Evolutionary conservation across 768 basidiomycete genomes (phyloP), one percentile per base, ranked within the genome.

Genomic region (Suillus plorans): DNA sequence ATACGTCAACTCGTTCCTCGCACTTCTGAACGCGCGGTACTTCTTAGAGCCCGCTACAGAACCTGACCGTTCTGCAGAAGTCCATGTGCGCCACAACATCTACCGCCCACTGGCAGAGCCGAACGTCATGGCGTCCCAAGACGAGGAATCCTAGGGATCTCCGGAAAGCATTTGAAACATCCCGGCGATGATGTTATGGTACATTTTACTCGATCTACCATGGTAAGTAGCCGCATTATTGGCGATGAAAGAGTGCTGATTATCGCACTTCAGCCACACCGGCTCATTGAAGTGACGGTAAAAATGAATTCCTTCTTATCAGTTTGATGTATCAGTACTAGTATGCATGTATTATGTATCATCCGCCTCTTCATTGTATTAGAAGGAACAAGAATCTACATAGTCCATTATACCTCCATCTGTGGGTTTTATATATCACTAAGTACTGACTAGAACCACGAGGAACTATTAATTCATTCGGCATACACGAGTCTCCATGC

Each of bases 1-100:
- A 37, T 62, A 62, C 31, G 61, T 62, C 22, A 62, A 62, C 16
- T 47, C 61, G 22, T 62, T 36, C 61, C 1, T 62, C 22, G 49
- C 61, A 28, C 45, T 62, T 16, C n/a, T 62, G 16, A 62, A 62
- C 18, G 61, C 61, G 16, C 61, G 10, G n/a, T 3, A 39, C 53
- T 62, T 58, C 47, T 8, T 39, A 1, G 36, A 34, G 25, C 37
- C 57, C 1, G 16, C 14, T 14, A 2, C 57, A 39, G 57, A 39
- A 5, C 10, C 8, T 9, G 9, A 10, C 5, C 7, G 18, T 18
- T 25, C 12, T 16, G 18, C 37, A 10, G 37, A 25, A 5, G 22
- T 58, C 8, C 57, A 25, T 3, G 28, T 28, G 50, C 50, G 16
- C 28, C 28, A 18, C 2, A 16, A 16, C 16, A 10, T 39, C 57